Percentiles rank a stretch among this genome's conserved stretches.
These are phyloP conservation scores for Termitomyces eurrhizus DNA, from an alignment of 768 basidiomycete species.

Conservation along the genomic window DNA sequence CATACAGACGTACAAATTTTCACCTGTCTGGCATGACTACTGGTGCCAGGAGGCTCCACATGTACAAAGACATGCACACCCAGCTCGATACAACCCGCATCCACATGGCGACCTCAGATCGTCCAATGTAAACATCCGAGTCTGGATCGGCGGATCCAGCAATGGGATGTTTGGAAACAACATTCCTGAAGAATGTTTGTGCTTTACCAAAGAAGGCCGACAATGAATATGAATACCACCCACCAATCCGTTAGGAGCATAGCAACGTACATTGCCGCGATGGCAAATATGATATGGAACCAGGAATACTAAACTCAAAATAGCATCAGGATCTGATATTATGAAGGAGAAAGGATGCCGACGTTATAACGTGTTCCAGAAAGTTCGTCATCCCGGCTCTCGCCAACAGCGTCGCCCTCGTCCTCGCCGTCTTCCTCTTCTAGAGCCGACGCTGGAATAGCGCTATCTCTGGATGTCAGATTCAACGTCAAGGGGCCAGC, in stretches of 20 bases:
- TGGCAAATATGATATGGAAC: constrained; percentile 98
- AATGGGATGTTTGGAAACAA: constrained; percentile 56
- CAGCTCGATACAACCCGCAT: constrained; percentile 96
- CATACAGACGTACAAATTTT: constrained; percentile 20
- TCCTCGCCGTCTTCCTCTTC: constrained; percentile 75
- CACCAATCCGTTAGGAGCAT: constrained; percentile 97
- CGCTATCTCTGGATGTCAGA: constrained; percentile 37
- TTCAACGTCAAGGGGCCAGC: background rate
- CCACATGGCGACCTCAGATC: constrained; percentile 98
- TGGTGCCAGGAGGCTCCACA: constrained; percentile 87
- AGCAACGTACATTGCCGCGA: constrained; percentile 96
- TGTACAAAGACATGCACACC: constrained; percentile 84
- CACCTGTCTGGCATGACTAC: constrained; percentile 89
- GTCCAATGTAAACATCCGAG: constrained; percentile 85
- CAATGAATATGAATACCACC: constrained; percentile 23
- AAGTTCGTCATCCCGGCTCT: constrained; percentile 87
- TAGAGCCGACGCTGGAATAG: constrained; percentile 90
- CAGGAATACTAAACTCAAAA: constrained; percentile 79
- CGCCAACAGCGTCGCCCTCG: constrained; percentile 71
- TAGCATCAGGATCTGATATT: background rate
- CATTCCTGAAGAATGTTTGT: constrained; percentile 50
- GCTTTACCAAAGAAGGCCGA: background rate
- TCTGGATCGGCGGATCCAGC: constrained; percentile 47
- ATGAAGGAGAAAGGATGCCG: constrained; percentile 21
- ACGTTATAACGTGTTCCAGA: constrained; percentile 94